phyloP scores from a whole-genome alignment of 1,139 yeast species.

The Debaryomycetaceae sp. region DNA sequence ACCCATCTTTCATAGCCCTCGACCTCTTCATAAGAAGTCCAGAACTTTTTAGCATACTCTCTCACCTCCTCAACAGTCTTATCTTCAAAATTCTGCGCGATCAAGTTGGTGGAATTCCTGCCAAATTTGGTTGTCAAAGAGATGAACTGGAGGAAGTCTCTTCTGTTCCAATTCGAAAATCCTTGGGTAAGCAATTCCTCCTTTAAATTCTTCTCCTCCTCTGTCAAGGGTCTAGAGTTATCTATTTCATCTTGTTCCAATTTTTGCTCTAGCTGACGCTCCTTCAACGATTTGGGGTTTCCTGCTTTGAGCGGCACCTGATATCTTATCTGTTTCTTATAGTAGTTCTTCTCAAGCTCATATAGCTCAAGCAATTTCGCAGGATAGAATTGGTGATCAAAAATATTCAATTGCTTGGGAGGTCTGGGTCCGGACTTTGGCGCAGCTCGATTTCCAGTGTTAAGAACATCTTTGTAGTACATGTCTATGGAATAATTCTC shows the following conservation, averaged over 20 bases:
- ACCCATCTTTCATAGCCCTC: slow-evolving; percentile 72
- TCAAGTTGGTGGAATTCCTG: slow-evolving; percentile 57
- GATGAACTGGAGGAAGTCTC: slow-evolving; percentile 69
- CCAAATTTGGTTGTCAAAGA: slow-evolving; percentile 63
- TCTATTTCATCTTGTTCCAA: slow-evolving; percentile 61
- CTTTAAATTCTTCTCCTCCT: slow-evolving; percentile 60
- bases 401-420: slow-evolving; percentile 65
- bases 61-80: slow-evolving; percentile 67
- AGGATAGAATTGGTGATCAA: slow-evolving; percentile 73
- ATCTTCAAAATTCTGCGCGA: slow-evolving; percentile 61
- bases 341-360: slow-evolving; percentile 64
- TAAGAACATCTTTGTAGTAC: slow-evolving; percentile 73
- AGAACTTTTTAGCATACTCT: slow-evolving; percentile 63
- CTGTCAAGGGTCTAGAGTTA: slow-evolving; percentile 63
- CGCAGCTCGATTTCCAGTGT: slow-evolving; percentile 57
- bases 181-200: slow-evolving; percentile 55
- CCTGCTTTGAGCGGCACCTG: slow-evolving; percentile 48
- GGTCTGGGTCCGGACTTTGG: slow-evolving; percentile 52
- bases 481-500: slow-evolving; percentile 76
- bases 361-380: slow-evolving; percentile 56
- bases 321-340: slow-evolving; percentile 49
- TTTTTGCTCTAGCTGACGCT: slow-evolving; percentile 51
- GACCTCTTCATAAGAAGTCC: slow-evolving; percentile 61
- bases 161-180: slow-evolving; percentile 64
- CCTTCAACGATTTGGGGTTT: slow-evolving; percentile 35